These are phyloP conservation scores for Lycium barbarum DNA, from an alignment of 257 asterid species.

Conservation along the genomic window DNA sequence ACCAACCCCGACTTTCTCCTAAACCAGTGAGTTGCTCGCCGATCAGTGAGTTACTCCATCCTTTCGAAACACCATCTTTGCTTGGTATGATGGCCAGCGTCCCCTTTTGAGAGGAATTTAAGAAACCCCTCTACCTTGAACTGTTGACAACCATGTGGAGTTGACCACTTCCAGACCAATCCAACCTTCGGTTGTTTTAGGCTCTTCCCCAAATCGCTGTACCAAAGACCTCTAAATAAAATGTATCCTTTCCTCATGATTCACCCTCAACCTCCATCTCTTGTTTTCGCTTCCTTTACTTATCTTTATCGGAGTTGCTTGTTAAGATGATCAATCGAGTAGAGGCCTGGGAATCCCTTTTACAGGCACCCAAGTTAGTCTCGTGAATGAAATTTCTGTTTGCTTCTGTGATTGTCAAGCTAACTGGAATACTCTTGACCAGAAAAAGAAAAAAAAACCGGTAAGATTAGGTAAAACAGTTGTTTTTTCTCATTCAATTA, in stretches of 20 bases:
- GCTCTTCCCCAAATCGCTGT: neutral
- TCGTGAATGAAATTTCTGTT: neutral
- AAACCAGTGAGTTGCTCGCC: neutral
- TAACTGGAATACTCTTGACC: neutral
- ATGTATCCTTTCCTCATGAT: neutral
- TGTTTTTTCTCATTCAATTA: neutral
- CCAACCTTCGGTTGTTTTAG: neutral
- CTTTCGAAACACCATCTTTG: slow-evolving; percentile 21
- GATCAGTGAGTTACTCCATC: neutral
- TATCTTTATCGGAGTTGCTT: neutral
- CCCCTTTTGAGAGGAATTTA: neutral
- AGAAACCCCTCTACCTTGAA: neutral
- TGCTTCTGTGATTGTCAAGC: slow-evolving; percentile 5
- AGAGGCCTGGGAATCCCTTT: neutral
- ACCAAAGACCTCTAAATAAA: neutral
- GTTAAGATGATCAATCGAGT: neutral
- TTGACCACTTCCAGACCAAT: neutral
- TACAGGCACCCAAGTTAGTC: neutral
- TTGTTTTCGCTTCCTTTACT: neutral
- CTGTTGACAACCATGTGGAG: neutral
- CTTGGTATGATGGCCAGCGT: neutral
- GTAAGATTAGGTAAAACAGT: neutral
- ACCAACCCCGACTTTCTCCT: slow-evolving; percentile 13
- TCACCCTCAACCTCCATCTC: slow-evolving; percentile 1
- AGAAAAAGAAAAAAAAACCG: neutral